Evolutionary conservation across 1,139 yeast species (phyloP), one percentile per base, ranked within the genome.

Genomic region (Nadsonia commutata): DNA sequence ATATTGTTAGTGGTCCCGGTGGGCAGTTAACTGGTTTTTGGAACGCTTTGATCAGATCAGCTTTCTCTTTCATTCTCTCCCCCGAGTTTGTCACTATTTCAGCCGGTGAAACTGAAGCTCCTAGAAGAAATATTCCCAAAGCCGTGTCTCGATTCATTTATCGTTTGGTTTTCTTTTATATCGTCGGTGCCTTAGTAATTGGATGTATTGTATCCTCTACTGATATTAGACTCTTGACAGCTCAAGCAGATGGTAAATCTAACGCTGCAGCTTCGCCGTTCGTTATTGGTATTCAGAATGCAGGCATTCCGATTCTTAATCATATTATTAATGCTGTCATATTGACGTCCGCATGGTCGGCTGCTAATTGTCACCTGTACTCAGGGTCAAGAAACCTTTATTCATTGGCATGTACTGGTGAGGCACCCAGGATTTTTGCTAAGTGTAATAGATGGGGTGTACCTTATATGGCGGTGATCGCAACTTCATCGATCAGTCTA

Each of bases 21-120:
- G 48, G 49, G 17, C 27, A 41, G 16, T 44, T 46, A 31, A 31
- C 45, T 11, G 52, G 51, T 2, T 49, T 48, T 40, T 44, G 78
- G 45, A 72, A 67, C 47, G 75, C 81, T 2, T 70, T 80, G 52
- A 79, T 79, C 11, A 71, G 64, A 73, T 80, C 44, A 68, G 80
- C 41, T 48, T 49, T 46, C 42, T 44, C 51, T 2, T 49, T 43
- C 40, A 45, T 45, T 16, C 37, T 37, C 2, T 86, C 84, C 21
- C 78, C 88, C 50, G 94, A 83, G 60, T 68, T 80, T 56, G 80
- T 80, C 33, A 93, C 88, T 55, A 70, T 83, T 46, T 72, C 88
- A 5, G 85, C 86, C 20, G 45, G 40, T 20, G 45, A 43, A n/a
- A 43, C 45, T 2, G 42, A 27, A 18, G 37, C 36, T 8, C 45